phyloP scores from a whole-genome alignment of 441 rosid genomes.

The Flueggea neowawraea region DNA sequence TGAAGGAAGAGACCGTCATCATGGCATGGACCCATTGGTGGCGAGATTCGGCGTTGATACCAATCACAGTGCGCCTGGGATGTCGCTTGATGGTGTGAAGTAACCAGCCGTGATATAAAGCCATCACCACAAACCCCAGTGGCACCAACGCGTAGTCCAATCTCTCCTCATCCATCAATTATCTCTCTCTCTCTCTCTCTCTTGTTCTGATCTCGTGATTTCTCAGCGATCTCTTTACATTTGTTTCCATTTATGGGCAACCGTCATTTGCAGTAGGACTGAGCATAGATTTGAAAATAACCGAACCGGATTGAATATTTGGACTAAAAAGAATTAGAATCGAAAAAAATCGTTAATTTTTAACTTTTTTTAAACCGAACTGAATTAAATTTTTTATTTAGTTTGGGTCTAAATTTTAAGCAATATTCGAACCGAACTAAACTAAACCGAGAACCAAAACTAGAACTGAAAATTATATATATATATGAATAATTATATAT shows the following conservation, averaged over 20 bases:
- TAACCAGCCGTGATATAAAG: slow-evolving; percentile 65
- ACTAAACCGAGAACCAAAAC: too few species aligned
- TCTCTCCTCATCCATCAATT: slow-evolving; percentile 40
- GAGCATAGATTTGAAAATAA: too few species aligned
- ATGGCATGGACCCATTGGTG: slow-evolving; percentile 75
- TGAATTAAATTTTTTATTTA: too few species aligned
- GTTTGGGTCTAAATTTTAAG: too few species aligned
- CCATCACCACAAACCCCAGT: slow-evolving; percentile 47
- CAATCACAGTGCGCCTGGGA: slow-evolving; percentile 62
- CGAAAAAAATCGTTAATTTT: too few species aligned
- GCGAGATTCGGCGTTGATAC: slow-evolving; percentile 79
- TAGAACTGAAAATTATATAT: too few species aligned
- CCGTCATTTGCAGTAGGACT: too few species aligned
- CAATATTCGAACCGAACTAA: too few species aligned
- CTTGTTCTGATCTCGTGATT: not conserved
- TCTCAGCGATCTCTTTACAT: not conserved
- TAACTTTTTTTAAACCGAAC: too few species aligned
- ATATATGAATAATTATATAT: too few species aligned
- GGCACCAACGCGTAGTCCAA: slow-evolving; percentile 66
- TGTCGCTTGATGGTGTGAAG: slow-evolving; percentile 35
- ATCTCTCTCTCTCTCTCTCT: not conserved
- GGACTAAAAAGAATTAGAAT: too few species aligned
- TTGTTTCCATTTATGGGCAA: not conserved
- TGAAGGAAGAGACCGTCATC: slow-evolving; percentile 43
- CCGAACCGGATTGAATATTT: too few species aligned